Evolutionary conservation across 805 yeast genomes (phyloP).

Genomic region (Candida ipomoeae): DNA sequence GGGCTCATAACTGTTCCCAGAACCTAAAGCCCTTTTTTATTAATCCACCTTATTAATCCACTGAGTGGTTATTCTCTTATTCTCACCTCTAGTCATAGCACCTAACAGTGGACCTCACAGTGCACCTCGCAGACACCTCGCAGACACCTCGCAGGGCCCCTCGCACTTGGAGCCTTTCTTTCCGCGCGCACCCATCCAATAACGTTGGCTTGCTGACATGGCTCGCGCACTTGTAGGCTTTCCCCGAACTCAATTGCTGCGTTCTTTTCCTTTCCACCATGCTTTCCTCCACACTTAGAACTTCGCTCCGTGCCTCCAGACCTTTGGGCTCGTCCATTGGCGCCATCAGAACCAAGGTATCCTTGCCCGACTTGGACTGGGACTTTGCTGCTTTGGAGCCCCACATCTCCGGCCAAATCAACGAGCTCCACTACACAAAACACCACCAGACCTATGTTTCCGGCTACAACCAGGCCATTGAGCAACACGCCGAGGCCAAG

Average conservation of each 20-base stretch:
- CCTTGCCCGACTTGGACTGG: constrained; percentile 45
- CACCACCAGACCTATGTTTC: constrained; percentile 50
- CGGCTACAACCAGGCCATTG: constrained; percentile 44
- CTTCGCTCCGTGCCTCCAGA: constrained; percentile 12
- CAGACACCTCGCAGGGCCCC: not conserved
- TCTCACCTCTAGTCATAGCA: too few relatives aligned
- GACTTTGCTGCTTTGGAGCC: constrained; percentile 47
- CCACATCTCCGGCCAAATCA: constrained; percentile 42
- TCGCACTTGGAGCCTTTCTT: not conserved
- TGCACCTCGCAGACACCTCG: not conserved
- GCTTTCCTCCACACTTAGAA: constrained; percentile 17
- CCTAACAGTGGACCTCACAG: too few relatives aligned
- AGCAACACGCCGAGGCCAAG: constrained; percentile 33
- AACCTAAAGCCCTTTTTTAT: too few relatives aligned
- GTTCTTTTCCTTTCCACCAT: constrained; percentile 5
- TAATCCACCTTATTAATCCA: too few relatives aligned
- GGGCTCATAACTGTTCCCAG: too few relatives aligned
- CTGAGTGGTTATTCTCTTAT: too few relatives aligned
- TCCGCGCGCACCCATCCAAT: constrained; percentile 2
- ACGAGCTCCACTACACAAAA: constrained; percentile 46
- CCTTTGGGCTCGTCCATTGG: constrained; percentile 14
- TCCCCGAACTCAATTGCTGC: not conserved
- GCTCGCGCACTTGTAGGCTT: not conserved
- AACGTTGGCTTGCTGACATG: not conserved
- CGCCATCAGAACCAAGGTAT: constrained; percentile 20